Conservation (phyloP, 306 rosid species). For the Aeschynomene evenia region DNA sequence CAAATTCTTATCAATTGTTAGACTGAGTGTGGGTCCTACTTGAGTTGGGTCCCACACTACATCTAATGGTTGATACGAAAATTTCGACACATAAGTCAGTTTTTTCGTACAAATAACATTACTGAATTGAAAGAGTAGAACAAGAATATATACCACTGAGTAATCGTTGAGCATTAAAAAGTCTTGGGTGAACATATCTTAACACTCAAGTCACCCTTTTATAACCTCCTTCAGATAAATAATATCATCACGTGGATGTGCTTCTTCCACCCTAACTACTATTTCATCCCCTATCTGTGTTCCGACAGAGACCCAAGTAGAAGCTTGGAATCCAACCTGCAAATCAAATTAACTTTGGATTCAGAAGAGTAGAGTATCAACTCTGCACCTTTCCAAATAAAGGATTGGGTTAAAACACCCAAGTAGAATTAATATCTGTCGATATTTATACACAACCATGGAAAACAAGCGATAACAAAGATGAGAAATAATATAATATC, state of each 20-base stretch:
- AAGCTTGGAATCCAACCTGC: slow-evolving; percentile 88
- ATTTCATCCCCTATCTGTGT: slow-evolving; percentile 81
- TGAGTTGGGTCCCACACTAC: too few relatives aligned
- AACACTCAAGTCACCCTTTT: slow-evolving; percentile 31
- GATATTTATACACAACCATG: not conserved
- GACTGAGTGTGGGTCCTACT: too few relatives aligned
- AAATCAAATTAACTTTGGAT: slow-evolving; percentile 29
- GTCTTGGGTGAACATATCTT: not conserved
- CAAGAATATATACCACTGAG: slow-evolving; percentile 23
- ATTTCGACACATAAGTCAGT: too few relatives aligned
- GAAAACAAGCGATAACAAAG: not conserved
- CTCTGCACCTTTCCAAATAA: not conserved
- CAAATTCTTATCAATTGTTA: too few relatives aligned
- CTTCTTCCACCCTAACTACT: slow-evolving; percentile 70
- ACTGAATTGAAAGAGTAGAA: not conserved
- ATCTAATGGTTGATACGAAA: too few relatives aligned
- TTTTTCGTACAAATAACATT: too few relatives aligned
- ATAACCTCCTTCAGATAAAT: slow-evolving; percentile 69
- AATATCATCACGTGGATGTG: slow-evolving; percentile 87
- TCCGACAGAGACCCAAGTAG: slow-evolving; percentile 73
- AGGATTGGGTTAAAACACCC: not conserved
- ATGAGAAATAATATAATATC: not conserved
- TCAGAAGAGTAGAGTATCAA: not conserved
- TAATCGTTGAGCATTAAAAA: not conserved
- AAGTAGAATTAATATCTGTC: not conserved